phyloP scores from a whole-genome alignment of 2,329 filamentous ascomycete genomes.

The Xylaria hypoxylon region DNA sequence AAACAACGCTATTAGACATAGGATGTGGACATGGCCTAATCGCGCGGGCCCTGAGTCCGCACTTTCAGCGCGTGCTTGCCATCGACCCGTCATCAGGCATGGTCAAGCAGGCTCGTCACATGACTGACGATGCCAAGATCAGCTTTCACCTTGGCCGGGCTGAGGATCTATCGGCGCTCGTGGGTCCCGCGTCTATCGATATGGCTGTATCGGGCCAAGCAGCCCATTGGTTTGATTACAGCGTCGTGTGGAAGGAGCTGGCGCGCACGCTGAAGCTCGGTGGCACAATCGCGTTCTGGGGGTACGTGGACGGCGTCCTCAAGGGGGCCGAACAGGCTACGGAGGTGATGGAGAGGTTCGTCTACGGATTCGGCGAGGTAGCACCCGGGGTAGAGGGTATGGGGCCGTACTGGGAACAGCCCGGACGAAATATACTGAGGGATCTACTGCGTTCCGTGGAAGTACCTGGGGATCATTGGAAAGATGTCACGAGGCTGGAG shows the following conservation, averaged over 20 bases:
- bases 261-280: constrained; percentile 64
- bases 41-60: constrained; percentile 63
- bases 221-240: constrained; percentile 75
- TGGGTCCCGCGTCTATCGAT: constrained; percentile 64
- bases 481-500: constrained; percentile 63
- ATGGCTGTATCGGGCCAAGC: constrained; percentile 65
- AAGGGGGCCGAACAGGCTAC: constrained; percentile 65
- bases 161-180: constrained; percentile 63
- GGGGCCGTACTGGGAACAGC: constrained; percentile 71
- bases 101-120: constrained; percentile 62
- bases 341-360: constrained; percentile 64
- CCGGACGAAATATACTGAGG: constrained; percentile 67
- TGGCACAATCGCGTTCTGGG: constrained; percentile 73
- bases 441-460: constrained; percentile 63
- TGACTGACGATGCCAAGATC: constrained; percentile 58
- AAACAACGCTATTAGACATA: constrained; percentile 64
- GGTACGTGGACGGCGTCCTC: constrained; percentile 73
- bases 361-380: constrained; percentile 63
- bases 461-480: constrained; percentile 65
- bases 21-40: constrained; percentile 72
- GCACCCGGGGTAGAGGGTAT: constrained; percentile 60
- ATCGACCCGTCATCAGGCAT: constrained; percentile 70
- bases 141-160: constrained; percentile 62
- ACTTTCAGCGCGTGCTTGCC: constrained; percentile 64
- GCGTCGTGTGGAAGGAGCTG: constrained; percentile 66